Base-by-base conservation (phyloP, 2,329 filamentous ascomycete species). In the Sclerotinia minor region DNA sequence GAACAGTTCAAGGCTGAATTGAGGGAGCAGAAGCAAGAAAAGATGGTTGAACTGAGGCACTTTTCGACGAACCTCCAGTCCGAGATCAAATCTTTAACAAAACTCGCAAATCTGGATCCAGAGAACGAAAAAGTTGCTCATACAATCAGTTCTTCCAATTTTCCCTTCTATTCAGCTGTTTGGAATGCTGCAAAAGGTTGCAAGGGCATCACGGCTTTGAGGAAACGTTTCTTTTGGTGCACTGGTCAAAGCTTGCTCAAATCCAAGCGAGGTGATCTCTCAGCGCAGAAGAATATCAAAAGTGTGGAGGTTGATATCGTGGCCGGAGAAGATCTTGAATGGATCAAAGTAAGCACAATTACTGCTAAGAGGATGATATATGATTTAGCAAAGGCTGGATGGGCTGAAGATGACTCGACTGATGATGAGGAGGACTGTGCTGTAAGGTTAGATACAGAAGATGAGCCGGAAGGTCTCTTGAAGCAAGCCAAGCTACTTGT, bases 381-480 rank as follows among this genome's bases (percentile, higher is more conserved):
- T 74, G 89, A 91, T 72, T 82, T 91, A 71, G 89, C 89, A 4
- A 89, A 90, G 76, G 83, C 87, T 68, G 88, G 89, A 15, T 89
- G 87, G 83, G 84, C 86, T 71, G 77, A 70, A 17, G 77, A 76
- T 54, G 80, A 79, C 67, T 80, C 78, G 15, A 77, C 76, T 41
- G 80, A 80, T 68, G 81, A 83, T 11, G 76, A 79, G 21, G 77
- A 80, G n/a, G 78, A 81, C 24, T 78, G 81, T n/a, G 78, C 15
- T 8, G n/a, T 38, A 49, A 44, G 19, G 24, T 15, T 24, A 21
- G 66, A 67, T 32, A 13, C 53, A 53, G 54, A 68, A 6, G 78
- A 80, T 59, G 78, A 81, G 24, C 77, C 80, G 5, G 81, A 84
- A 57, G 83, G 86, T 9, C 78, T 91, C 26, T 79, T 91, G 32